A percentile compares a stretch with the other conserved stretches of the same genome.
phyloP scores from a whole-genome alignment of 75 land plant genomes.

The Pinus tabuliformis region DNA sequence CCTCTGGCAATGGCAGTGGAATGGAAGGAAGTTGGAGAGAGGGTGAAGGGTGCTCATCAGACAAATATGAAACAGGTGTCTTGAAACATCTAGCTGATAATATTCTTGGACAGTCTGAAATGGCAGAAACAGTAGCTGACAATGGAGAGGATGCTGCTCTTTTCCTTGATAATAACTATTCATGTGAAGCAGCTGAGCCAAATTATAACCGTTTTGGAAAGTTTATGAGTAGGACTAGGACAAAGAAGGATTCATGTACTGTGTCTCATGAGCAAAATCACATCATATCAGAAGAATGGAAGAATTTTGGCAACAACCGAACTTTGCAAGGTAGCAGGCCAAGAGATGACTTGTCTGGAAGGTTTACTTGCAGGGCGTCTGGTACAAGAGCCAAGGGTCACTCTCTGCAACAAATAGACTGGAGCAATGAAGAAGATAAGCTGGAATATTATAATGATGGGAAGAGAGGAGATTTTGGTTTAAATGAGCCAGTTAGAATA shows the following conservation, averaged over 20 bases:
- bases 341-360: slow-evolving; percentile 1
- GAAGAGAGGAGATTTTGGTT: neutral
- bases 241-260: slow-evolving; percentile 9
- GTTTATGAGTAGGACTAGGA: slow-evolving; percentile 31
- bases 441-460: neutral
- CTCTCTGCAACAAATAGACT: slow-evolving; percentile 4
- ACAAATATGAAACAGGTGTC: neutral
- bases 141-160: slow-evolving; percentile 8
- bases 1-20: slow-evolving; percentile 7
- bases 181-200: neutral
- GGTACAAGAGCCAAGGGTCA: slow-evolving; percentile 7
- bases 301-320: slow-evolving; percentile 6
- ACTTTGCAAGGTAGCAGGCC: neutral
- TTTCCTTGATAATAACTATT: neutral
- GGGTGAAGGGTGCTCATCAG: slow-evolving; percentile 9
- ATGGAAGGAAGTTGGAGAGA: slow-evolving; percentile 7
- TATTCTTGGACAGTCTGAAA: neutral
- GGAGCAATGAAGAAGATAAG: slow-evolving; percentile 2
- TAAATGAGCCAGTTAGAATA: neutral
- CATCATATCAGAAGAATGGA: slow-evolving; percentile 7
- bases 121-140: neutral
- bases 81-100: neutral
- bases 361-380: slow-evolving; percentile 1
- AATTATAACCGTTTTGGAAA: slow-evolving; percentile 8
- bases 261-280: neutral